Evolutionary conservation across 805 yeast genomes (phyloP).

Genomic region (Kazachstania viticola): DNA sequence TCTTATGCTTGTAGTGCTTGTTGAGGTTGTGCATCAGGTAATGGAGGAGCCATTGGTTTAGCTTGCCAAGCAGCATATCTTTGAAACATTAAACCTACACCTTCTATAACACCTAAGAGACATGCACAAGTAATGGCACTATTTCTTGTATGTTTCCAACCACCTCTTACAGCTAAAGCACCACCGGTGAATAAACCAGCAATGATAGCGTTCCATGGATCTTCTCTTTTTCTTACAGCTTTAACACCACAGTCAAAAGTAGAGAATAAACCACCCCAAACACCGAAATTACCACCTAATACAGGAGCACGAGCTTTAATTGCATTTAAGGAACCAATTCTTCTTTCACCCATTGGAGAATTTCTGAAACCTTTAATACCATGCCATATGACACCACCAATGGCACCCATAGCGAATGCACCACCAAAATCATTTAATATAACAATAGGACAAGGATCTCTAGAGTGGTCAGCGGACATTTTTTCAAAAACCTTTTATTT

Average conservation of each 20-base stretch:
- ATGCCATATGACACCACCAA: constrained; percentile 98
- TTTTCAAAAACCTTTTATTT: too few relatives aligned
- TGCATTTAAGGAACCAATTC: constrained; percentile 79
- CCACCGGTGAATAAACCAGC: constrained; percentile 99
- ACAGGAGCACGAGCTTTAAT: constrained; percentile 96
- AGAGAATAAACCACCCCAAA: constrained; percentile 98
- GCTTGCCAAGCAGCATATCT: constrained; percentile 79
- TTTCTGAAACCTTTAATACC: constrained; percentile 97
- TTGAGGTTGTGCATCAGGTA: constrained; percentile 35
- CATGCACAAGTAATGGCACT: constrained; percentile 97
- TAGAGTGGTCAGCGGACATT: constrained; percentile 89
- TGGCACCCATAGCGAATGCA: constrained; percentile 97
- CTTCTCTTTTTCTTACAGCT: constrained; percentile 93
- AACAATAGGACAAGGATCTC: constrained; percentile 98
- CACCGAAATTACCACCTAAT: constrained; percentile 97
- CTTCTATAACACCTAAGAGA: constrained; percentile 91
- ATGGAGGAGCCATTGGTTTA: constrained; percentile 53
- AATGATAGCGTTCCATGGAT: constrained; percentile 94
- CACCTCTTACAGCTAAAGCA: constrained; percentile 95
- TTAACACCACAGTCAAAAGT: constrained; percentile 92
- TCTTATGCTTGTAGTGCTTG: constrained; percentile 16
- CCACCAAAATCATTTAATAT: constrained; percentile 96
- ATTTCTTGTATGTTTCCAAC: constrained; percentile 93
- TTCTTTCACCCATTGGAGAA: constrained; percentile 93
- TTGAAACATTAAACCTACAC: constrained; percentile 94